Percentiles rank a stretch among this genome's conserved stretches.
Conservation (phyloP, 2,329 filamentous ascomycete genomes). For the Alternaria metachromatica region DNA sequence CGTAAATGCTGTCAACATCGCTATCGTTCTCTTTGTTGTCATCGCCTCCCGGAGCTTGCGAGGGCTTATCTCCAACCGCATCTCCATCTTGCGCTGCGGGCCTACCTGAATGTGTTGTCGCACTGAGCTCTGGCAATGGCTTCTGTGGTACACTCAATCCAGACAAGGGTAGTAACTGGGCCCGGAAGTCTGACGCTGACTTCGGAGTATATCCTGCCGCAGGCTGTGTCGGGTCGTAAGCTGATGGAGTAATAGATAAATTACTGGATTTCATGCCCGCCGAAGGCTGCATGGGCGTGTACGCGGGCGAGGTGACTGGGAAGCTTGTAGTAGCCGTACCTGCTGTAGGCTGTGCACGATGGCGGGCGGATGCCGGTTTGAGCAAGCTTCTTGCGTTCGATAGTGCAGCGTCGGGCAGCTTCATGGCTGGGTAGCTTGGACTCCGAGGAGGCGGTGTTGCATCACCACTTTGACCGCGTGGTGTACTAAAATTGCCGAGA, state of each 20-base stretch:
- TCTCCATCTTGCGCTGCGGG: not conserved
- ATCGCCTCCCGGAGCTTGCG: not conserved
- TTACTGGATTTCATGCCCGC: not conserved
- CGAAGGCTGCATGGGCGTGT: not conserved
- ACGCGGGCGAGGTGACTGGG: too few species aligned
- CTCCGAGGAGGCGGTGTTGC: not conserved
- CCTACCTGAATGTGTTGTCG: not conserved
- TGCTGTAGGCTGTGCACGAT: not conserved
- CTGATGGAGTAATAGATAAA: not conserved
- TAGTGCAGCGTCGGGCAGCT: not conserved
- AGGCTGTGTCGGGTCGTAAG: not conserved
- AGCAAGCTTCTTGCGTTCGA: not conserved
- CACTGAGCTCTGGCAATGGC: not conserved
- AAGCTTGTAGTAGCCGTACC: too few species aligned
- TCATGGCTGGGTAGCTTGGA: not conserved
- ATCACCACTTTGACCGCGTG: not conserved
- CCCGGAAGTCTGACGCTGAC: not conserved
- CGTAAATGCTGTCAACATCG: not conserved
- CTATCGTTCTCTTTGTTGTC: not conserved
- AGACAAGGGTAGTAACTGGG: not conserved
- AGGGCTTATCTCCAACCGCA: not conserved
- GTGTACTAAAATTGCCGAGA: too few species aligned
- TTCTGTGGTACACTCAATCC: not conserved
- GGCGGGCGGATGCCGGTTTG: not conserved
- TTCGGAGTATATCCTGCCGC: not conserved